phyloP scores from a whole-genome alignment of 148 eudicot species.

The Cornus suecica region DNA sequence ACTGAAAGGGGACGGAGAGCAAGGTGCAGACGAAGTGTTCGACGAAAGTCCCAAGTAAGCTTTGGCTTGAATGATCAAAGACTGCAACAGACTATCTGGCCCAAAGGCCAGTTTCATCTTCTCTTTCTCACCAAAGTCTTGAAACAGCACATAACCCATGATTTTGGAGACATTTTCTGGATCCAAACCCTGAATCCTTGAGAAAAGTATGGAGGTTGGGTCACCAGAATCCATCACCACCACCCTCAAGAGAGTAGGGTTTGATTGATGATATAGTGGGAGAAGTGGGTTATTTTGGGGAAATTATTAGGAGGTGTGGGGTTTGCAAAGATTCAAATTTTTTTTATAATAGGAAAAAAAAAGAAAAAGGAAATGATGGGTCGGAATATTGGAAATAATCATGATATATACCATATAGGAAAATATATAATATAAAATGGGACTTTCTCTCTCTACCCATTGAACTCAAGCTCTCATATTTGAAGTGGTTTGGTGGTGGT shows the following conservation, averaged over 20 bases:
- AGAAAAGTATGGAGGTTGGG: conserved; percentile 50
- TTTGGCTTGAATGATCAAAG: conserved; percentile 51
- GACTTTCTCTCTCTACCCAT: neutral
- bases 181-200: conserved; percentile 57
- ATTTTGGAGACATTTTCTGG: conserved; percentile 74
- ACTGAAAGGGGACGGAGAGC: conserved; percentile 21
- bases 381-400: neutral
- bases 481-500: neutral
- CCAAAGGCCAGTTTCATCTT: conserved; percentile 68
- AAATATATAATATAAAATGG: neutral
- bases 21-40: conserved; percentile 38
- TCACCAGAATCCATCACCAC: conserved; percentile 64
- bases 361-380: neutral
- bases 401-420: neutral
- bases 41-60: conserved; percentile 41
- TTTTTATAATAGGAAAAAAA: neutral
- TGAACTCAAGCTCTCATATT: neutral
- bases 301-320: neutral
- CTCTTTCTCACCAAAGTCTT: conserved; percentile 64
- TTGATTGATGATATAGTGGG: neutral
- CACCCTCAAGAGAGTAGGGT: neutral
- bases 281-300: neutral
- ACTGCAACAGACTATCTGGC: conserved; percentile 39
- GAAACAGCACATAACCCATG: conserved; percentile 60
- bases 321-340: neutral